These are phyloP conservation scores for Podospora tetraspora DNA, from an alignment of 495 filamentous ascomycete genomes.

Conservation along the genomic window DNA sequence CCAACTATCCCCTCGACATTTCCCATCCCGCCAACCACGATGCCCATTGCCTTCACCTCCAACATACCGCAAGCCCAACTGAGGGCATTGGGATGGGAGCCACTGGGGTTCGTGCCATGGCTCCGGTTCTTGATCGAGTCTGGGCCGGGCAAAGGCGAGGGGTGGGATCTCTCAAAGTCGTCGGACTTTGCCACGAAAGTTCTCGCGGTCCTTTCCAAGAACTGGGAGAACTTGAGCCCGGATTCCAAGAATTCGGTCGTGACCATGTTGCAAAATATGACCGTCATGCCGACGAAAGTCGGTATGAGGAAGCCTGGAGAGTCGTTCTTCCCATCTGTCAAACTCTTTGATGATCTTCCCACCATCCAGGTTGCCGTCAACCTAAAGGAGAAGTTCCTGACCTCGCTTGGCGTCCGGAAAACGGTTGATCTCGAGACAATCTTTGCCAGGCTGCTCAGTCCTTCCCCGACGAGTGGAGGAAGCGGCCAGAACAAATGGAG, in stretches of 20 bases:
- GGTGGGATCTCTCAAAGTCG: constrained; percentile 57
- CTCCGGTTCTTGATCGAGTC: constrained; percentile 68
- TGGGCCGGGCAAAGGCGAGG: constrained; percentile 35
- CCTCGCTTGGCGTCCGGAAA: constrained; percentile 72
- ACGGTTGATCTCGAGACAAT: constrained; percentile 92
- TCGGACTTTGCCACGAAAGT: constrained; percentile 72
- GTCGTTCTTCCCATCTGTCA: constrained; percentile 88
- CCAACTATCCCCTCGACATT: constrained; percentile 73
- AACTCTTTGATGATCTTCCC: constrained; percentile 89
- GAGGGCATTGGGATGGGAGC: constrained; percentile 74
- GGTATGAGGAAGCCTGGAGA: constrained; percentile 86
- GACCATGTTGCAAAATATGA: constrained; percentile 55
- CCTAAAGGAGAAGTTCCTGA: constrained; percentile 85
- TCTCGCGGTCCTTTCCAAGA: constrained; percentile 75
- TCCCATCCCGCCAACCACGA: constrained; percentile 73
- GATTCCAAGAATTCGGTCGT: constrained; percentile 60
- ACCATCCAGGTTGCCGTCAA: constrained; percentile 65
- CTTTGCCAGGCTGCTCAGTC: constrained; percentile 73
- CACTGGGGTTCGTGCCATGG: constrained; percentile 79
- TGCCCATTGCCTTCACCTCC: constrained; percentile 71
- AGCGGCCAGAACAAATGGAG: constrained; percentile 66
- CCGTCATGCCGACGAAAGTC: constrained; percentile 82
- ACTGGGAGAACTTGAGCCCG: constrained; percentile 71
- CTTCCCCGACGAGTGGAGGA: constrained; percentile 33
- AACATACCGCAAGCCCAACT: constrained; percentile 55